A percentile compares a stretch with the other conserved stretches of the same genome.
phyloP scores from a whole-genome alignment of 2,329 filamentous ascomycete species.

The Polytolypa hystricis region DNA sequence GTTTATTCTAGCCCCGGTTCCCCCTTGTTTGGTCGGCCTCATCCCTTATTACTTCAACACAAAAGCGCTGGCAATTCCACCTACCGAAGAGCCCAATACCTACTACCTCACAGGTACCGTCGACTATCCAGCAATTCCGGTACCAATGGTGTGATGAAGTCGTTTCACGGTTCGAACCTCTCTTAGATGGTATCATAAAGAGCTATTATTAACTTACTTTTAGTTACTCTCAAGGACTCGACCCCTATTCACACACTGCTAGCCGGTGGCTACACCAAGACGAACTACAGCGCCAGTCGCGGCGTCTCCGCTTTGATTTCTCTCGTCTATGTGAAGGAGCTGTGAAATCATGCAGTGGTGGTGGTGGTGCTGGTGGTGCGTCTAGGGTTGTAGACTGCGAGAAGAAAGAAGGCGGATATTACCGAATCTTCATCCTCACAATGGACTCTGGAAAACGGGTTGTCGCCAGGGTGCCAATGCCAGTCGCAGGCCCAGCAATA shows the following conservation, averaged over 20 bases:
- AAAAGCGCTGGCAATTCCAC: too few relatives aligned
- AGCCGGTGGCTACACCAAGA: slow-evolving; percentile 9
- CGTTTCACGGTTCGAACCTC: not conserved
- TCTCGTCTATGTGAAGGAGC: slow-evolving; percentile 6
- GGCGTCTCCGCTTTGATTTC: slow-evolving; percentile 9
- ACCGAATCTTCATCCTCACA: slow-evolving; percentile 20
- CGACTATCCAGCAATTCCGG: not conserved
- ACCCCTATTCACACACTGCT: slow-evolving; percentile 9
- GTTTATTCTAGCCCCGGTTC: too few relatives aligned
- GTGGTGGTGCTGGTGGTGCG: too few relatives aligned
- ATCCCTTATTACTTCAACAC: too few relatives aligned
- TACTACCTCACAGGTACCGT: too few relatives aligned
- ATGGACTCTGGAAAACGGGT: slow-evolving; percentile 13
- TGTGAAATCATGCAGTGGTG: slow-evolving; percentile 1
- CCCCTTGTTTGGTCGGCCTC: too few relatives aligned
- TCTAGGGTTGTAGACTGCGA: slow-evolving; percentile 7
- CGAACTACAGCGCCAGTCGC: slow-evolving; percentile 7
- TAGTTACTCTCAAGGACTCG: not conserved
- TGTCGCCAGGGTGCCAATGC: slow-evolving; percentile 21
- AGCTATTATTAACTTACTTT: not conserved
- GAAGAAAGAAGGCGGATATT: slow-evolving; percentile 13
- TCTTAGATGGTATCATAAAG: not conserved
- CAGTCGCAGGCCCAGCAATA: slow-evolving; percentile 17
- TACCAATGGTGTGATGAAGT: not conserved
- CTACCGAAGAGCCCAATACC: too few relatives aligned